These are phyloP conservation scores for Arabidopsis lyrata DNA, from an alignment of 441 rosid genomes.

Conservation along the genomic window DNA sequence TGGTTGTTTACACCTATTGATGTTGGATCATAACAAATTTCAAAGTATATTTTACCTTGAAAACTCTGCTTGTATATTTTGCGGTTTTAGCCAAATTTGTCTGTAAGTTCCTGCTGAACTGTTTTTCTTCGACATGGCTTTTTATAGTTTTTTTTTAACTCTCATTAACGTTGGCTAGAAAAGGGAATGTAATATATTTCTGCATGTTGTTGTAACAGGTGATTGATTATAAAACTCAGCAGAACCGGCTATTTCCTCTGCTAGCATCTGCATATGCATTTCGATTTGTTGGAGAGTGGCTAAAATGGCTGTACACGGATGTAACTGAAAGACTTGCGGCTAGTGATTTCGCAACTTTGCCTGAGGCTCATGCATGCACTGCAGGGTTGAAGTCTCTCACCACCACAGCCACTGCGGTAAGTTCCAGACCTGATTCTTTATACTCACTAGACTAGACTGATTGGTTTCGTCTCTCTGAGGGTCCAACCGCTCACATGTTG, in stretches of 20 bases:
- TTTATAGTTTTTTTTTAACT: background rate
- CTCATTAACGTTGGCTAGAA: conserved; percentile 14
- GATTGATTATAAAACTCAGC: conserved; percentile 97
- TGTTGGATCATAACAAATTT: conserved; percentile 3
- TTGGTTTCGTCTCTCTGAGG: conserved; percentile 10
- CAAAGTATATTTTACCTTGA: background rate
- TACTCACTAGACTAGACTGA: conserved; percentile 14
- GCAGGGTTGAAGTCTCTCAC: conserved; percentile 98
- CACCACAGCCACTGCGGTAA: conserved; percentile 88
- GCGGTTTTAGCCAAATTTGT: background rate
- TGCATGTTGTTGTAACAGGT: conserved; percentile 59
- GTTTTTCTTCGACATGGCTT: background rate
- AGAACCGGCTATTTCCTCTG: conserved; percentile 93
- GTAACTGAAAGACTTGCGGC: conserved; percentile 86
- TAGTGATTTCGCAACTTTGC: conserved; percentile 88
- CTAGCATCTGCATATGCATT: conserved; percentile 98
- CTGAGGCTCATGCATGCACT: conserved; percentile 98
- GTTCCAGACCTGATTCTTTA: conserved; percentile 36
- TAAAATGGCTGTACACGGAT: conserved; percentile 89
- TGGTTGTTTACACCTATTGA: conserved; percentile 7
- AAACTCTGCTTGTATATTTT: background rate
- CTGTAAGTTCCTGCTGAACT: conserved; percentile 2
- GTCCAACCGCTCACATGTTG: conserved; percentile 10
- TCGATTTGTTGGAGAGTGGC: conserved; percentile 97
- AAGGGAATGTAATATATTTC: conserved; percentile 15